Base-by-base conservation (phyloP, 1,284 basidiomycete species). In the Fomes fomentarius region DNA sequence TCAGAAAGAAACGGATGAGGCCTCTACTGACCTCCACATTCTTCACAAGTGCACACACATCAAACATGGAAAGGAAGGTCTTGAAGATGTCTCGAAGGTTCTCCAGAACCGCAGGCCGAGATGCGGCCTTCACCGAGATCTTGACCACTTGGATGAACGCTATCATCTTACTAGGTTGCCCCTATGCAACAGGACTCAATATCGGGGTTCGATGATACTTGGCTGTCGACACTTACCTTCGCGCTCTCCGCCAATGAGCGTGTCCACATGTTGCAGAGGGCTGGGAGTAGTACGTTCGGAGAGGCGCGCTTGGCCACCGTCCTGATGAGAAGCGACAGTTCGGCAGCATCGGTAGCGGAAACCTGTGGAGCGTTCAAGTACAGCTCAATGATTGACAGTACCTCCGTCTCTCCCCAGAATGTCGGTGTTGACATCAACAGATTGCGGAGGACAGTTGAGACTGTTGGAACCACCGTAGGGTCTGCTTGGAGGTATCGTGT, bases 41-140 rank as follows among this genome's bases (percentile, higher is more conserved):
- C 1, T 12, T n/a, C 15, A 5, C 10, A 12, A 6, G 46, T 4
- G 52, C 52, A 19, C 45, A 59, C 21, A 45, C 26, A 52, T 93
- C 90, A 59, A 98, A 88, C 2, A 87, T 87, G 25, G 88, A 84
- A 41, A 97, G 75, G 77, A 97, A 91, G 47, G 93, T 80, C 54
- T 87, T 89, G 76, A 94, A 96, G 33, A 93, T 66, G 1, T 79
- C 61, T 45, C 91, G 89, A 54, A 96, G 73, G 51, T 91, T 80
- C 25, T 87, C 84, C 7, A 87, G 74, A 2, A 98, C 79, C 6
- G 82, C 80, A 3, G 80, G 71, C 17, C 91, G 80, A 49, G 84
- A 76, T 4, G 91, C 84, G 45, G 80, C 78, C 12, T 84, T 86
- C 25, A 96, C 68, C 0, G 82, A 78, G 38, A 85, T 79, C 60